Evolutionary conservation across 768 basidiomycete genomes (phyloP).

Genomic region (Brasilioporus rufonigricans): DNA sequence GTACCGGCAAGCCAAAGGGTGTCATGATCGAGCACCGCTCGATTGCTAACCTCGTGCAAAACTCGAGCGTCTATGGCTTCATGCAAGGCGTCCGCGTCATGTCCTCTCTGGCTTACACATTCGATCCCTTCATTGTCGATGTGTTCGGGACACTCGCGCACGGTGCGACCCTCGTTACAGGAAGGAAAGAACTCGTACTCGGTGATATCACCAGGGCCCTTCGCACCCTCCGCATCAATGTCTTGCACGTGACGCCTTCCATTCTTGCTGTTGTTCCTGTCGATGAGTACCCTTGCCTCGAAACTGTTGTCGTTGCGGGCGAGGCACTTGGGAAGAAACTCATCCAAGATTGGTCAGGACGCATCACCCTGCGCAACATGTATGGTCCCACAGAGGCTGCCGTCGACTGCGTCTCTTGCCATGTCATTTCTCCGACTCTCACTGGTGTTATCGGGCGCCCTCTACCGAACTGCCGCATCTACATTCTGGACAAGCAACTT

Average conservation of each 20-base stretch:
- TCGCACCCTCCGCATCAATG: slow-evolving; percentile 23
- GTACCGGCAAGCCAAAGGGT: slow-evolving; percentile 24
- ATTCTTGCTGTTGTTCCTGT: slow-evolving; percentile 28
- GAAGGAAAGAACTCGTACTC: slow-evolving; percentile 28
- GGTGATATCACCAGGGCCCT: slow-evolving; percentile 29
- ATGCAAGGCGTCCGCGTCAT: slow-evolving; percentile 23
- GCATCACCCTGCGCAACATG: slow-evolving; percentile 30
- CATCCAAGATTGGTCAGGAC: slow-evolving; percentile 24
- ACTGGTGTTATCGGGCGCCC: slow-evolving; percentile 31
- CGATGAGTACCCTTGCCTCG: slow-evolving; percentile 26
- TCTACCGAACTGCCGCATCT: slow-evolving; percentile 29
- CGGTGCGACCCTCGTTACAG: slow-evolving; percentile 21
- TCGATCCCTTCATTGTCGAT: slow-evolving; percentile 24
- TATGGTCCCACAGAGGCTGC: slow-evolving; percentile 35
- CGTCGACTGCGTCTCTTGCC: slow-evolving; percentile 29
- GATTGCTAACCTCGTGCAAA: slow-evolving; percentile 21
- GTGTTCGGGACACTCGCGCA: slow-evolving; percentile 20
- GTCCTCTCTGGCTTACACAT: slow-evolving; percentile 30
- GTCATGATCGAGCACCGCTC: slow-evolving; percentile 25
- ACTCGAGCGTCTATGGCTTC: slow-evolving; percentile 23
- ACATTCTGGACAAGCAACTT: slow-evolving; percentile 28
- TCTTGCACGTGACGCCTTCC: slow-evolving; percentile 32
- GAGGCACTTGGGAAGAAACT: slow-evolving; percentile 24
- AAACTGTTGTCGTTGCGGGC: slow-evolving; percentile 27
- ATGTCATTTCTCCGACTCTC: slow-evolving; percentile 19